Percentiles rank a stretch among this genome's conserved stretches.
phyloP scores from a whole-genome alignment of 805 yeast genomes.

The Kodamaea neixiangensis region DNA sequence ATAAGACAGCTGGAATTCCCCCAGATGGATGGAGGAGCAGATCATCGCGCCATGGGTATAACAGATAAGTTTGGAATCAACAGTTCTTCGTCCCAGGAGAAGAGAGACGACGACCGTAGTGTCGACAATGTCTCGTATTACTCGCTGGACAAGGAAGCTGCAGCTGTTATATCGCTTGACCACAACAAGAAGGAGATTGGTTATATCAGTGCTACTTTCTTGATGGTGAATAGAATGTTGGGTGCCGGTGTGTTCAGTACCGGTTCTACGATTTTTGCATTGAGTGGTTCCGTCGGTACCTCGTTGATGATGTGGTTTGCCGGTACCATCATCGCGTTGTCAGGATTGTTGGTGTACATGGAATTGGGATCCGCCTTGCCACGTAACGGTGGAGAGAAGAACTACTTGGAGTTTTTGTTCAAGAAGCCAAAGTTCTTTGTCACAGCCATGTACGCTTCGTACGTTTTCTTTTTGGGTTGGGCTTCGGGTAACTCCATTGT shows the following conservation, averaged over 20 bases:
- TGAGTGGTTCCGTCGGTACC: slow-evolving; percentile 71
- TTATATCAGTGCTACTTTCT: slow-evolving; percentile 43
- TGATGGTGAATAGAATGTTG: slow-evolving; percentile 67
- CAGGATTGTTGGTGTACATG: slow-evolving; percentile 65
- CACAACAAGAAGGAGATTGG: slow-evolving; percentile 49
- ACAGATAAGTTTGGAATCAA: slow-evolving; percentile 11
- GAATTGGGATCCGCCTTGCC: slow-evolving; percentile 78
- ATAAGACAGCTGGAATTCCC: background rate
- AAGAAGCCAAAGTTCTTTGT: slow-evolving; percentile 68
- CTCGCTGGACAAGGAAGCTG: slow-evolving; percentile 22
- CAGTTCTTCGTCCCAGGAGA: slow-evolving; percentile 7
- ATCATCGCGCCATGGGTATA: slow-evolving; percentile 11
- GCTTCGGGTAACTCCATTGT: slow-evolving; percentile 83
- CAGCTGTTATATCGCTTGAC: slow-evolving; percentile 38
- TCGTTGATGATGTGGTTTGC: slow-evolving; percentile 72
- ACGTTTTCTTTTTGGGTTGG: slow-evolving; percentile 78
- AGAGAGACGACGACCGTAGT: slow-evolving; percentile 3
- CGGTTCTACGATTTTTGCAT: slow-evolving; percentile 59
- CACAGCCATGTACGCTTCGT: slow-evolving; percentile 63
- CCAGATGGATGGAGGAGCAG: background rate
- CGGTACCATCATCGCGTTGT: slow-evolving; percentile 66
- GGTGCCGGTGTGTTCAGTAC: slow-evolving; percentile 77
- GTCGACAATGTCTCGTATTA: slow-evolving; percentile 8
- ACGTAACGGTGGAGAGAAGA: slow-evolving; percentile 85
- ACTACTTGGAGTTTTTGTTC: slow-evolving; percentile 72